Evolutionary conservation across 2,329 filamentous ascomycete species (phyloP), one percentile per base, ranked within the genome.

Genomic region (Neopestalotiopsis clavispora): DNA sequence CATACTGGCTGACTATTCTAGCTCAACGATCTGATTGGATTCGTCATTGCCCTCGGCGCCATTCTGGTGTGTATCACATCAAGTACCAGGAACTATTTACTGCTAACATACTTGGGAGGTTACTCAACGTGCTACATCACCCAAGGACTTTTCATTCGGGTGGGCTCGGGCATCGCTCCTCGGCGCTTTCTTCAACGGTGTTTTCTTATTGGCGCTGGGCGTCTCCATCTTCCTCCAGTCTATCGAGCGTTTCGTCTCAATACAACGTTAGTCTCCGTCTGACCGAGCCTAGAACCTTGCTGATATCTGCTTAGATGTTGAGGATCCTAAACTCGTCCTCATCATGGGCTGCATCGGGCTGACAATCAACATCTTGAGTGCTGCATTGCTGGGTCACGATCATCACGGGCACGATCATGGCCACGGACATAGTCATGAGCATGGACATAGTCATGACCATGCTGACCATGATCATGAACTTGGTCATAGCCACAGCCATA

Each of bases 121-220:
- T 68, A 85, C 90, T 23, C 86, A 91, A 71, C 81, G 84, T 57
- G 81, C 82, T 59, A 80, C 86, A 4, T 86, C 86, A 1, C 90
- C 91, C 0, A 83, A 86, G 70, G 83, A 83, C 10, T 83, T 92
- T 17, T 88, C 91, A 0, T 94, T 92, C 72, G 92, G 92, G n/a
- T 94, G 91, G 92, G 90, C 92, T 68, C 86, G 92, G 40, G 91
- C 92, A 17, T 87, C 88, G n/a, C 78, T 94, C 1, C 83, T 95
- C 0, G 92, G 92, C 4, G 91, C 91, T 28, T 95, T 95, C 78
- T 95, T 94, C 84, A 95, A 95, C 74, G 92, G 92, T 14, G 89
- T 91, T 1, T 92, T 95, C 69, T 84, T 95, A 1, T 79, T 94
- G 17, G 92, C 91, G 0, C 81, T 95, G 2, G 91, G 91, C 1